phyloP scores from a whole-genome alignment of 73 alveolate species.

The Uronychia setigera region DNA sequence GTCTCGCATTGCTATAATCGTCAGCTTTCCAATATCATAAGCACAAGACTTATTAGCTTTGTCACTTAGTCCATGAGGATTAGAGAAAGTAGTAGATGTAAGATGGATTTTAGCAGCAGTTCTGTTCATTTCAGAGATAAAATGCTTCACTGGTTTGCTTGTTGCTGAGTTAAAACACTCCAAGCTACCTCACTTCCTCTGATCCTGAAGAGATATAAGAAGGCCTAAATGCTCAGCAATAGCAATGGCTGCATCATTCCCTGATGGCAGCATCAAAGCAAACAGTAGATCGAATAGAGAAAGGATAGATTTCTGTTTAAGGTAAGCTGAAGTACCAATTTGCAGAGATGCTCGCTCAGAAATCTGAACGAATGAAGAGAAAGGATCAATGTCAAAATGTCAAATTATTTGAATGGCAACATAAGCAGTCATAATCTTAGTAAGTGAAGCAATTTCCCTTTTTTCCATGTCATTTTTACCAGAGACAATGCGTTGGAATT shows the following conservation, averaged over 20 bases:
- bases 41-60: constrained; percentile 15
- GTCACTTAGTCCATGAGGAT: constrained; percentile 57
- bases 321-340: constrained; percentile 28
- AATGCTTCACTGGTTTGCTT: constrained; percentile 6
- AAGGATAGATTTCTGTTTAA: background rate
- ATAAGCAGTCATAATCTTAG: constrained; percentile 23
- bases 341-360: background rate
- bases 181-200: background rate
- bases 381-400: background rate
- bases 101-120: constrained; percentile 31
- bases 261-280: constrained; percentile 49
- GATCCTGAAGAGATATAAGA: background rate
- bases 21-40: constrained; percentile 39
- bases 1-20: constrained; percentile 39
- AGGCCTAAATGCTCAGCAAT: constrained; percentile 35
- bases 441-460: constrained; percentile 25
- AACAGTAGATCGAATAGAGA: constrained; percentile 10
- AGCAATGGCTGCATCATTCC: constrained; percentile 50
- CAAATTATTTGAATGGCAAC: background rate
- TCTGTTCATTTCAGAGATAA: constrained; percentile 69
- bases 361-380: background rate
- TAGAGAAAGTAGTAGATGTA: constrained; percentile 29
- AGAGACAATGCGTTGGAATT: background rate
- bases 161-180: background rate
- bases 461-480: constrained; percentile 14